These are phyloP conservation scores for Cladobotryum mycophilum DNA, from an alignment of 2,329 filamentous ascomycete species.

Conservation along the genomic window DNA sequence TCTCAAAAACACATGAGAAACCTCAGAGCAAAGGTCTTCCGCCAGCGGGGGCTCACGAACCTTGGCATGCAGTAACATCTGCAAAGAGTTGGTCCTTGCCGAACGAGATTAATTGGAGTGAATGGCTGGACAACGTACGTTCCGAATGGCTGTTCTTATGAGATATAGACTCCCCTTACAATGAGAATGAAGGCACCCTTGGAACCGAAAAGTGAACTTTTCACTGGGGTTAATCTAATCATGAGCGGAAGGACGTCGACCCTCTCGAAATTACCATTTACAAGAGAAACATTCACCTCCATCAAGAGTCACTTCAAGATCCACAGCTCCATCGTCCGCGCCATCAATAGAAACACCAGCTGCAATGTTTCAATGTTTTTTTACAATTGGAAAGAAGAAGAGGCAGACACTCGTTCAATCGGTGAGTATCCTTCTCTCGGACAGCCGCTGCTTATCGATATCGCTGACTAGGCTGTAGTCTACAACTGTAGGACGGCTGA, in stretches of 20 bases:
- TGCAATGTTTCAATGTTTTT: slow-evolving; percentile 9
- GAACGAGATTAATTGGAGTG: no score
- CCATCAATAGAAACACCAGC: slow-evolving; percentile 13
- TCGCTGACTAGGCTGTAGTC: slow-evolving; percentile 1
- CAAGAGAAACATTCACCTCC: neutral
- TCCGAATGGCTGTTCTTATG: no score
- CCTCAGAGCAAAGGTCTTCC: no score
- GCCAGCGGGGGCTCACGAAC: no score
- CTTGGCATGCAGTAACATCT: no score
- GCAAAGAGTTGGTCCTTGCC: no score
- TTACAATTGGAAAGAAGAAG: neutral
- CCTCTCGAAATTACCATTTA: neutral
- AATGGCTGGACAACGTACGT: no score
- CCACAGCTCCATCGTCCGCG: slow-evolving; percentile 7
- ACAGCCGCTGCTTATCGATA: neutral
- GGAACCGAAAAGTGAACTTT: no score
- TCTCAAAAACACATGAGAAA: no score
- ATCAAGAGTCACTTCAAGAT: slow-evolving; percentile 3
- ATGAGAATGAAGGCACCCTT: no score
- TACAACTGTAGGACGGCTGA: slow-evolving; percentile 13
- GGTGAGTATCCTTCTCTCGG: neutral
- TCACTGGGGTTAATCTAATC: neutral
- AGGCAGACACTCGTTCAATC: neutral
- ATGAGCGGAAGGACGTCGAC: neutral
- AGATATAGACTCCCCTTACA: no score